Evolutionary conservation across 2,329 filamentous ascomycete genomes (phyloP), one percentile per base, ranked within the genome.

Genomic region (Septoria linicola): DNA sequence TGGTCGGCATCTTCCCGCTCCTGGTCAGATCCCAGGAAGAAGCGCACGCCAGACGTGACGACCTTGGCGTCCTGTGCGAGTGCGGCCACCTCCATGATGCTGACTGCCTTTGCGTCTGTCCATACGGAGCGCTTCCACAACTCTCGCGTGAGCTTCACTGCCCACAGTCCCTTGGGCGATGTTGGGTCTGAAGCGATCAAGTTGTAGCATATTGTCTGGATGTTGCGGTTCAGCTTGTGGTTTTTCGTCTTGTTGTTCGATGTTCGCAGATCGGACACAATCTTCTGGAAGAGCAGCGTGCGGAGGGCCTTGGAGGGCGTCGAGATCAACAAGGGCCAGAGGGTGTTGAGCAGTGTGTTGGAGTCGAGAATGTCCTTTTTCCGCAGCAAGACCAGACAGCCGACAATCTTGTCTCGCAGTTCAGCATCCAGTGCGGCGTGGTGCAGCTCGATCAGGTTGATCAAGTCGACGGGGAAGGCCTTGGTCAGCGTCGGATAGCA

Each of bases 61-160:
- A 97, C 90, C 73, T 99, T 99, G 63, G 95, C 89, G 62, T 96
- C 95, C 44, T 96, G 87, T 3, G 89, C 84, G 50, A 99, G 73
- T 48, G 86, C 84, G 0, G 92, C 90, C 72, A 96, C 88, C 72
- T 95, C 95, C 91, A 99, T 97, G 59, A 97, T 88, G 65, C 96
- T 90, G n/a, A 97, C 93, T 0, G 92, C 85, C 69, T 91, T 93
- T 1, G 90, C 82, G 64, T 99, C 93, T 8, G 88, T 89, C 93
- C 93, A 99, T 58, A 97, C 85, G 63, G 96, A 91, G 40, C 92
- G 82, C 72, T 91, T 95, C 93, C 93, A 99, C 66, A 99, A 76
- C 74, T 99, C 93, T 56, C 92, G 81, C 3, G 91, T 95, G 58
- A 99, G 81, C 71, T 96, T 96, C 55, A 96, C 89, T 3, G 93